These are phyloP conservation scores for Papiliotrema nemorosa DNA, from an alignment of 1,284 basidiomycete species.

Conservation along the genomic window DNA sequence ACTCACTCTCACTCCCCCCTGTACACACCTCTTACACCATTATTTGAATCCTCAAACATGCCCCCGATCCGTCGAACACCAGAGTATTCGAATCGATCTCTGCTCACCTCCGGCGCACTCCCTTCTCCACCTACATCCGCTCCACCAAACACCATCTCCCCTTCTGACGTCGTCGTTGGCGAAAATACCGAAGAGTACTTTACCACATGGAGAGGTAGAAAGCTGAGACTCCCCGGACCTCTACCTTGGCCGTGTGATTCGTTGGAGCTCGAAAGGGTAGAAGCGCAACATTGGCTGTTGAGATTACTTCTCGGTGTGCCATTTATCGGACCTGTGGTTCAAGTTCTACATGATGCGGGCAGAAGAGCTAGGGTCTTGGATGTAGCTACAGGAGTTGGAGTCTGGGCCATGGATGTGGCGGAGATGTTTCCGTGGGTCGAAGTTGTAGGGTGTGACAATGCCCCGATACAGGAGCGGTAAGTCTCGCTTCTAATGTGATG, in stretches of 20 bases:
- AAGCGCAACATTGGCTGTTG: constrained; percentile 7
- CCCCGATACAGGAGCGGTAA: constrained; percentile 11
- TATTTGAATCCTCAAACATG: no score
- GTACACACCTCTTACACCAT: no score
- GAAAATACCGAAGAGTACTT: constrained; percentile 9
- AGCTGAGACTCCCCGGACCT: not conserved
- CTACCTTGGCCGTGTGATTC: constrained; percentile 18
- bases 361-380: constrained; percentile 13
- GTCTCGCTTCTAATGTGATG: not conserved
- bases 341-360: constrained; percentile 5
- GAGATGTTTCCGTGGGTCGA: constrained; percentile 22
- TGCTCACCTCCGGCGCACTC: no score
- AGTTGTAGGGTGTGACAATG: constrained; percentile 16
- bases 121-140: no score
- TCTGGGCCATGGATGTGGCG: constrained; percentile 27
- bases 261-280: constrained; percentile 14
- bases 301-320: constrained; percentile 7
- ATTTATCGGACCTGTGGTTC: constrained; percentile 14
- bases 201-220: constrained; percentile 7
- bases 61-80: no score
- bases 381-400: constrained; percentile 15
- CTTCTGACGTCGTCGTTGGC: no score
- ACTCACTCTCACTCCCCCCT: no score
- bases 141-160: no score
- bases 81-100: no score